phyloP scores from a whole-genome alignment of 371 early-diverging fungal genomes.

The Lichtheimia corymbifera region DNA sequence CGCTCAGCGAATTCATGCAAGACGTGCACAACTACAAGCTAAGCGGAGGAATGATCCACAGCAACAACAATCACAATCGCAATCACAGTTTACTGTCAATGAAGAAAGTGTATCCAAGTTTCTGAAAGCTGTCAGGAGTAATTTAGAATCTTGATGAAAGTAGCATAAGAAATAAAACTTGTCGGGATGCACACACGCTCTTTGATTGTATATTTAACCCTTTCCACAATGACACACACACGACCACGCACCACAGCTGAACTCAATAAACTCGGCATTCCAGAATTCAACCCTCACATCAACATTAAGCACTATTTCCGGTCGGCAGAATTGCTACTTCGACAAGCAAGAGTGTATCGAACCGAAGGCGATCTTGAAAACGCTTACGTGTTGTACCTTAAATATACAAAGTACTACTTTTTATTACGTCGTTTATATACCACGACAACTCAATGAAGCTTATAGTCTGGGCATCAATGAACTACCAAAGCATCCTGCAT shows the following conservation, averaged over 20 bases:
- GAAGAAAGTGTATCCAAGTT: slow-evolving; percentile 37
- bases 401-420: slow-evolving; percentile 51
- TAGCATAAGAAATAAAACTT: too few species aligned
- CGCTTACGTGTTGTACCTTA: slow-evolving; percentile 57
- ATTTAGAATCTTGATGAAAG: too few species aligned
- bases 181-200: too few species aligned
- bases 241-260: slow-evolving; percentile 40
- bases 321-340: slow-evolving; percentile 51
- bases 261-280: slow-evolving; percentile 34
- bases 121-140: slow-evolving; percentile 24
- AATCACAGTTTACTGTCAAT: slow-evolving; percentile 13
- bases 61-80: background rate
- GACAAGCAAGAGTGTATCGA: slow-evolving; percentile 58
- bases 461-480: slow-evolving; percentile 56
- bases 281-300: slow-evolving; percentile 43
- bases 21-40: slow-evolving; percentile 33
- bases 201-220: background rate
- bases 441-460: background rate
- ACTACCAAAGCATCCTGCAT: slow-evolving; percentile 55
- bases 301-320: slow-evolving; percentile 59
- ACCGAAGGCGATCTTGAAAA: slow-evolving; percentile 54
- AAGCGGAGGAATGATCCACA: slow-evolving; percentile 14
- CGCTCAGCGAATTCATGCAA: slow-evolving; percentile 45
- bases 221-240: slow-evolving; percentile 6
- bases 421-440: background rate